Base-by-base conservation (phyloP, 2,329 filamentous ascomycete genomes). In the Sphaerostilbella broomeana region DNA sequence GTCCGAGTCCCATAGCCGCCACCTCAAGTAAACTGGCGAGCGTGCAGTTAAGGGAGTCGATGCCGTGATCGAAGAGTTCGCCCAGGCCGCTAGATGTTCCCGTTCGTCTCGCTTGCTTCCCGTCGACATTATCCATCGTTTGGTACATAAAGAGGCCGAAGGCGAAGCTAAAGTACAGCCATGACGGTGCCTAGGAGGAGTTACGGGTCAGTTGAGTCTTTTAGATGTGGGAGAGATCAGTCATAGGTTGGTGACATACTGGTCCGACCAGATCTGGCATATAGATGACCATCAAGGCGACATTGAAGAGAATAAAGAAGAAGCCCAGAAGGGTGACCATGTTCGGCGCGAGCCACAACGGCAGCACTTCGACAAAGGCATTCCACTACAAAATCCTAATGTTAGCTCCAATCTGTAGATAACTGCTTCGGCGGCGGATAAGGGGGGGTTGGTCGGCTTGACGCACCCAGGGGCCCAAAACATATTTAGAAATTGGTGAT, bases 91-190 rank as follows among this genome's bases (percentile, higher is more conserved):
- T 95, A 20, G 90, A 97, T 4, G 90, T 95, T 38, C 90, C 89
- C 4, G 92, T 98, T 55, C 92, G 77, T 48, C 92, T 77, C 42
- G 92, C 92, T 69, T 98, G 92, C 67, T 98, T 98, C 52, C 92
- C 92, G 62, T 98, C 92, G 48, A 97, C 84, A 62, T 98, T 98
- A 70, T 98, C 92, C 83, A 98, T 89, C 11, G 92, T 98, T 52
- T 92, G 94, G 65, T 97, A 94, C 86, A 94, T 92, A 83, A 94
- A 98, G 43, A 98, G 75, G 27, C 92, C 92, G 49, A 94, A 77
- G 2, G 89, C 90, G 62, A 97, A 97, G 65, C 87, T 95, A 60
- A 86, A 94, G 69, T 95, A 97, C 15, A 97, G 64, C 90, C 92
- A 97, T 54, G 82, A 75, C 7, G 89, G 88, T 15, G 81, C 86